Base-by-base conservation (phyloP, 805 yeast genomes). In the Candida sithepensis region DNA sequence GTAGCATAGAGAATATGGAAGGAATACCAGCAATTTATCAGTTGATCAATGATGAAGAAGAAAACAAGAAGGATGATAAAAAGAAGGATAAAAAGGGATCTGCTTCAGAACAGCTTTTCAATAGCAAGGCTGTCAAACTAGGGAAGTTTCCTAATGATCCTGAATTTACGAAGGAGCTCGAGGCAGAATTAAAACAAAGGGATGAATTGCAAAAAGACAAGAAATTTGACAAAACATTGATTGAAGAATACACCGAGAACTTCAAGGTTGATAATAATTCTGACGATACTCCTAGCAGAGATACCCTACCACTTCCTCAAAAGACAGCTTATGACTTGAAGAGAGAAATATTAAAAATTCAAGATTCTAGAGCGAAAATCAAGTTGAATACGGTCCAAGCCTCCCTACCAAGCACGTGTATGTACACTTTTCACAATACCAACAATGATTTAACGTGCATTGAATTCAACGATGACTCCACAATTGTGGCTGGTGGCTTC, bases 361-460 rank as follows among this genome's bases (percentile, higher is more conserved):
- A 82, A 58, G 98, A 92, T 65, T 81, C 92, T 8, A 75, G 96
- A 50, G 79, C 87, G 30, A 80, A 84, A 52, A 81, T 92, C 49
- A 77, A 73, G 54, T 64, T 92, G 44, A 87, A 82, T 21, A 73
- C 84, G 4, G 67, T 78, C 28, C 96, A 87, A 67, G 85, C 95
- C 3, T 73, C 89, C 20, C 79, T 92, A 22, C 99, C 99, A 20
- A 86, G 96, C 47, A 96, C 92, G 32, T 94, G 98, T 67, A 88
- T 92, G 96, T 94, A 94, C 71, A 92, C 98, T 1, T 91, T 94
- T 71, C 99, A 94, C 72, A 94, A 94, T 68, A 88, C 97, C 10
- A 85, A 88, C 63, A 85, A 85, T 54, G 95, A 87, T 51, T 72
- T 94, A 75, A 87, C 95, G n/a, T 81, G 90, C 43, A 63, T 92